Conservation (phyloP, 1,284 basidiomycete genomes). For the Waitea zeae region DNA sequence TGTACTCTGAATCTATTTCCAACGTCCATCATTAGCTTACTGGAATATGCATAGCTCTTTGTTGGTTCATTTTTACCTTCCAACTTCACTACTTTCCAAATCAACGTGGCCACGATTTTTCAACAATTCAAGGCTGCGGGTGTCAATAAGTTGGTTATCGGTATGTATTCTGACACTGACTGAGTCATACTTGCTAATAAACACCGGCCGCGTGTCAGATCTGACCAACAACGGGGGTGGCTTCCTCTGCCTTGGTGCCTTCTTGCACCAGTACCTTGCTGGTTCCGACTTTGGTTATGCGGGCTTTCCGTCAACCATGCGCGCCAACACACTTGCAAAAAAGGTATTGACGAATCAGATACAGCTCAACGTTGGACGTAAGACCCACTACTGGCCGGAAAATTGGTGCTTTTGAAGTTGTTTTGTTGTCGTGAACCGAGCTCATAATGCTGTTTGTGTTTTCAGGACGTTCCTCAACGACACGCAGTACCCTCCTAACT, state of each 20-base stretch:
- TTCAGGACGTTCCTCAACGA: conserved; percentile 39
- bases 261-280: conserved; percentile 37
- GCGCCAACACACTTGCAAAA: conserved; percentile 36
- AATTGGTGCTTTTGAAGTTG: too few relatives aligned
- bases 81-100: conserved; percentile 33
- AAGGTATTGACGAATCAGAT: conserved; percentile 37
- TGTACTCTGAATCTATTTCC: too few relatives aligned
- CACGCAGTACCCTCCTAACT: conserved; percentile 22
- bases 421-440: too few relatives aligned
- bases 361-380: conserved; percentile 22
- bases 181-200: too few relatives aligned
- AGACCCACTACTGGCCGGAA: too few relatives aligned
- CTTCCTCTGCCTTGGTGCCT: conserved; percentile 40
- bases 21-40: too few relatives aligned
- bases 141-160: conserved; percentile 32
- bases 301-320: conserved; percentile 33
- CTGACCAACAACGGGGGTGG: conserved; percentile 22
- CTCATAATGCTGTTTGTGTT: too few relatives aligned
- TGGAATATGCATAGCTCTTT: conserved; percentile 37
- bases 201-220: too few relatives aligned
- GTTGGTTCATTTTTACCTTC: conserved; percentile 37
- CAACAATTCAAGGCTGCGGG: conserved; percentile 26
- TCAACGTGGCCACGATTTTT: conserved; percentile 28
- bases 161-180: too few relatives aligned
- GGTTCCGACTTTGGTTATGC: conserved; percentile 33